Conservation (phyloP, 768 basidiomycete genomes). For the Collybia sordida region DNA sequence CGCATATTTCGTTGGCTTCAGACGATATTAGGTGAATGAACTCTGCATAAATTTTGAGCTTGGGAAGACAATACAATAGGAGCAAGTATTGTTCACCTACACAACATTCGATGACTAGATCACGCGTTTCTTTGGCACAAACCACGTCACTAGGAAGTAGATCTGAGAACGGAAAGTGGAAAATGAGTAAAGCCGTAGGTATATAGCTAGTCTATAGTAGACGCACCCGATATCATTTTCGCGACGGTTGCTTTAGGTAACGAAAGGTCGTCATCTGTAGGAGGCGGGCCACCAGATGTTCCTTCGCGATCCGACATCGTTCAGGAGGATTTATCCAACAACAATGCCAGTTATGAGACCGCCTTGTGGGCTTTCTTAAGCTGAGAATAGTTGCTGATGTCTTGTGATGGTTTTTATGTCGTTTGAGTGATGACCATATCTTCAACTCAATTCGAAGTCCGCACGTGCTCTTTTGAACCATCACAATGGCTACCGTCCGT, state of each 20-base stretch:
- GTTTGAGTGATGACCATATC: conserved; percentile 7
- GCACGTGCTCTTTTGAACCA: conserved; percentile 45
- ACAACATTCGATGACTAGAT: conserved; percentile 97
- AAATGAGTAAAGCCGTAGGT: conserved; percentile 2
- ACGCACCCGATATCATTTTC: conserved; percentile 90
- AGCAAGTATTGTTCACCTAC: conserved; percentile 75
- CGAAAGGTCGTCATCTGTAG: conserved; percentile 89
- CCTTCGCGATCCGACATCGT: conserved; percentile 93
- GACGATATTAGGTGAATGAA: conserved; percentile 98
- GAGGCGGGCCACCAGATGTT: conserved; percentile 55
- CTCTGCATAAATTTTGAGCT: conserved; percentile 50
- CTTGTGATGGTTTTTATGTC: neutral
- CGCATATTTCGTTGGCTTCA: conserved; percentile 97
- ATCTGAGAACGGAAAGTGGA: conserved; percentile 49
- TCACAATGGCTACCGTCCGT: conserved; percentile 63
- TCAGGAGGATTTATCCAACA: neutral
- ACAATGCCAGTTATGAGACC: neutral
- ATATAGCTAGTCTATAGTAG: conserved; percentile 4
- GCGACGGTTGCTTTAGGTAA: conserved; percentile 96
- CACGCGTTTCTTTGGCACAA: conserved; percentile 95
- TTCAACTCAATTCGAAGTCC: conserved; percentile 29
- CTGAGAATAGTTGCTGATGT: neutral
- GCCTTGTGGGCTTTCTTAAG: neutral
- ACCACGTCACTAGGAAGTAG: conserved; percentile 83
- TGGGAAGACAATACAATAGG: conserved; percentile 5